These are phyloP conservation scores for Salix exigua DNA, from an alignment of 345 rosid species.

Conservation along the genomic window DNA sequence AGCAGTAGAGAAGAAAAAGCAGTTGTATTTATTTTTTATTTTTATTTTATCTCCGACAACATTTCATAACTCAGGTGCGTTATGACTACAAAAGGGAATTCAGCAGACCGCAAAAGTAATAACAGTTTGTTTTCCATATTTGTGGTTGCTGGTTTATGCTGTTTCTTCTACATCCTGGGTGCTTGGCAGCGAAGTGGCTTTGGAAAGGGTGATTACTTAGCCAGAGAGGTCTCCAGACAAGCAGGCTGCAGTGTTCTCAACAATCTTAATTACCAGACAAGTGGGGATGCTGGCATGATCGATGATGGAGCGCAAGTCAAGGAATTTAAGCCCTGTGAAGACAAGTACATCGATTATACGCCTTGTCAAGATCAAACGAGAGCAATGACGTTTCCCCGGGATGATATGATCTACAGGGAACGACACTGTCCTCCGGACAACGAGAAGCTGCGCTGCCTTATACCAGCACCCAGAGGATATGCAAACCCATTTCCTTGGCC, in stretches of 20 bases:
- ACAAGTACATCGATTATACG: slow-evolving; percentile 23
- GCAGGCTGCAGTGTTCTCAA: slow-evolving; percentile 20
- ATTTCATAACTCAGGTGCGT: background rate
- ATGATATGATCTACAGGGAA: slow-evolving; percentile 29
- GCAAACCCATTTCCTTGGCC: slow-evolving; percentile 32
- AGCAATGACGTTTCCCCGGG: slow-evolving; percentile 34
- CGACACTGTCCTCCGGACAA: slow-evolving; percentile 30
- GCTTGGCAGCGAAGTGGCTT: slow-evolving; percentile 34
- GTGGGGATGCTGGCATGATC: slow-evolving; percentile 12
- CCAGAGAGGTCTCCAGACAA: slow-evolving; percentile 16
- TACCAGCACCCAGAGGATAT: slow-evolving; percentile 29
- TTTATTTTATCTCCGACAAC: too few relatives aligned
- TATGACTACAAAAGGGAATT: slow-evolving; percentile 29
- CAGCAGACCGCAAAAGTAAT: slow-evolving; percentile 18
- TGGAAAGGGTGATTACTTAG: slow-evolving; percentile 29
- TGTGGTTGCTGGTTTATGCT: slow-evolving; percentile 19
- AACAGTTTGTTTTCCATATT: slow-evolving; percentile 15
- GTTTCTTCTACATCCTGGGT: slow-evolving; percentile 26
- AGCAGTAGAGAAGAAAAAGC: too few relatives aligned
- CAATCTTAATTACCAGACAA: slow-evolving; percentile 24
- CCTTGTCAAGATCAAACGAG: slow-evolving; percentile 32
- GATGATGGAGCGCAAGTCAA: slow-evolving; percentile 10
- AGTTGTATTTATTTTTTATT: too few relatives aligned
- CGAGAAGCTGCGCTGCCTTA: slow-evolving; percentile 32
- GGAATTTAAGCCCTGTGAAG: slow-evolving; percentile 21